Conservation (phyloP, 495 filamentous ascomycete species). For the Chaetomium cochliodes region DNA sequence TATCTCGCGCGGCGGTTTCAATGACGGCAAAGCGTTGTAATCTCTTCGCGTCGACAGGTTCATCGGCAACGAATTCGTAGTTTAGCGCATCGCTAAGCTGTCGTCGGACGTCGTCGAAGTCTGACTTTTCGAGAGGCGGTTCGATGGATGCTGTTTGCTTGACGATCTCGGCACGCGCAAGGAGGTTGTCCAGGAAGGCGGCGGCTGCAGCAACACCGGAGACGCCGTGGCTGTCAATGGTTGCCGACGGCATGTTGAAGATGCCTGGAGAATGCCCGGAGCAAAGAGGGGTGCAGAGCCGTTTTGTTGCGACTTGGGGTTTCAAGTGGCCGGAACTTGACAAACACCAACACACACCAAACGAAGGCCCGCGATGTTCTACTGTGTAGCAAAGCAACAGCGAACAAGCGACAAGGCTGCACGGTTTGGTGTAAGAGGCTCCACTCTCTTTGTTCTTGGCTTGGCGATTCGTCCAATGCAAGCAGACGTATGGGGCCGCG, state of each 20-base stretch:
- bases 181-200: conserved; percentile 57
- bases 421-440: neutral
- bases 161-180: conserved; percentile 60
- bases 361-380: neutral
- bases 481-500: conserved; percentile 6
- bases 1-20: conserved; percentile 74
- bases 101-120: conserved; percentile 52
- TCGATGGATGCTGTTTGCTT: conserved; percentile 71
- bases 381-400: neutral
- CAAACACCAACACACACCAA: neutral
- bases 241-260: conserved; percentile 42
- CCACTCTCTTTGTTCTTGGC: neutral
- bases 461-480: conserved; percentile 5
- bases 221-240: conserved; percentile 47
- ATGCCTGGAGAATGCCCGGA: neutral
- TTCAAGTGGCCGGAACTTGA: neutral
- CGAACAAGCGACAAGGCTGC: conserved; percentile 7
- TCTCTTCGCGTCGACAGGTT: conserved; percentile 39
- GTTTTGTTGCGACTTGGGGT: neutral
- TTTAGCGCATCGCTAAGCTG: conserved; percentile 43
- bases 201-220: conserved; percentile 57
- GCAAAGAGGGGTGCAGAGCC: neutral
- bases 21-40: conserved; percentile 60
- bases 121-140: conserved; percentile 66
- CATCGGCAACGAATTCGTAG: conserved; percentile 21